phyloP scores from a whole-genome alignment of 2,329 filamentous ascomycete genomes.

The Pseudodiploospora longispora region DNA sequence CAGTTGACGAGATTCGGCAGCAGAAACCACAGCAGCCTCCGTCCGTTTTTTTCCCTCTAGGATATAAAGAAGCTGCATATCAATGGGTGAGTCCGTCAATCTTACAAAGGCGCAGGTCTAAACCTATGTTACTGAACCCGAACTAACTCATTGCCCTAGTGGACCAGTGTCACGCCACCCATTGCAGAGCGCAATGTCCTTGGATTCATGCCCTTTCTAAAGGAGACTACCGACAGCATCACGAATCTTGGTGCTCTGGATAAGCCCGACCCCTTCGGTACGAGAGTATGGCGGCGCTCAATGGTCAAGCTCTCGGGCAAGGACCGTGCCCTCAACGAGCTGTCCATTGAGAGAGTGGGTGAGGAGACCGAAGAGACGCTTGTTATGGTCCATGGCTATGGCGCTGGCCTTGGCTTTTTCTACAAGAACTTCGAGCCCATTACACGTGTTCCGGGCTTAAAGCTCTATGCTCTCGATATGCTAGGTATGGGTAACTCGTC shows the following conservation, averaged over 20 bases:
- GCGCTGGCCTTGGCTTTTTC: constrained; percentile 92
- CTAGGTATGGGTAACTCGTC: constrained; percentile 89
- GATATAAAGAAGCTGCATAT: constrained; percentile 82
- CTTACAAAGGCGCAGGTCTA: too few relatives aligned
- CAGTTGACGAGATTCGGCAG: constrained; percentile 16
- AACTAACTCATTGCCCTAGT: constrained; percentile 42
- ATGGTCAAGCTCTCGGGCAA: constrained; percentile 81
- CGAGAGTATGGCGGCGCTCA: constrained; percentile 75
- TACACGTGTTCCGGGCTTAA: constrained; percentile 71
- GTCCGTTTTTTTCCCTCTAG: constrained; percentile 64
- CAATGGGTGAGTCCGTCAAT: constrained; percentile 65
- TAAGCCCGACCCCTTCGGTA: constrained; percentile 70
- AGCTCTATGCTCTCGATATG: constrained; percentile 88
- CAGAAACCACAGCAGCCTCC: constrained; percentile 19
- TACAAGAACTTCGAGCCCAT: constrained; percentile 96
- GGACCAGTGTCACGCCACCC: constrained; percentile 74
- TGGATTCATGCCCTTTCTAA: constrained; percentile 74
- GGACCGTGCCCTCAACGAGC: constrained; percentile 83
- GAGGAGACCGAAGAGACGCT: constrained; percentile 77
- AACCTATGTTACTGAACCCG: background rate
- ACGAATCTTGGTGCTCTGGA: constrained; percentile 32
- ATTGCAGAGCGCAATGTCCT: constrained; percentile 84
- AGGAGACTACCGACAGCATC: constrained; percentile 64
- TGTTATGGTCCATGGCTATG: constrained; percentile 95
- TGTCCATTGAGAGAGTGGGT: constrained; percentile 75